Evolutionary conservation across 306 rosid genomes (phyloP).

Genomic region (Myrica gale): DNA sequence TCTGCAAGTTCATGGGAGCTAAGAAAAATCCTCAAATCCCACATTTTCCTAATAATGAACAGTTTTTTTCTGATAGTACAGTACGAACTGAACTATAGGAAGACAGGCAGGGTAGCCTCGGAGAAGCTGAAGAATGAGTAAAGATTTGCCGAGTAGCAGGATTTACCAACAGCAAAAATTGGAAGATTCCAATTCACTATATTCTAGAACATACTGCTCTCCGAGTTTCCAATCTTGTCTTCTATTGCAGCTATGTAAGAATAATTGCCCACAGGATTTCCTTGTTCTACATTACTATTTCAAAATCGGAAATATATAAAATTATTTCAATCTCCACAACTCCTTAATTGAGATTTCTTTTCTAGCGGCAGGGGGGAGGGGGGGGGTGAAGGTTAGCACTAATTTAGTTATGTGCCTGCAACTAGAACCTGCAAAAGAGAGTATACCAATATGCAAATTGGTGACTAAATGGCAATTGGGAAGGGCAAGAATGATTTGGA

Average conservation of each 20-base stretch:
- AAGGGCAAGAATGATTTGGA: no score
- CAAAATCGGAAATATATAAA: no score
- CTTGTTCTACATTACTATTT: no score
- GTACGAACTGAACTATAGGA: neutral
- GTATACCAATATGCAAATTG: no score
- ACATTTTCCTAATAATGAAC: constrained; percentile 25
- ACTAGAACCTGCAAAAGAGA: no score
- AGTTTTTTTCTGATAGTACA: neutral
- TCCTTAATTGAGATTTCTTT: no score
- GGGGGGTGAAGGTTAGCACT: no score
- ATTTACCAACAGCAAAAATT: neutral
- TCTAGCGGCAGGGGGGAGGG: no score
- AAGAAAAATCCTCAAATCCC: neutral
- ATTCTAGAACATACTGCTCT: neutral
- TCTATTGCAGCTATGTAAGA: neutral
- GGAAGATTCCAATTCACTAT: neutral
- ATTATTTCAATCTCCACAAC: no score
- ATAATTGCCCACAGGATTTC: neutral
- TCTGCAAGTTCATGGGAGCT: neutral
- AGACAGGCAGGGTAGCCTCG: neutral
- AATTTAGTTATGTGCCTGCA: no score
- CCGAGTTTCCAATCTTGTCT: neutral
- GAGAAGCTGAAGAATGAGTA: neutral
- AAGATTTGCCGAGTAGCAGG: neutral
- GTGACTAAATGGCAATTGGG: no score